Conservation (phyloP, 352 stramenopile species). For the Phytophthora palmivora region DNA sequence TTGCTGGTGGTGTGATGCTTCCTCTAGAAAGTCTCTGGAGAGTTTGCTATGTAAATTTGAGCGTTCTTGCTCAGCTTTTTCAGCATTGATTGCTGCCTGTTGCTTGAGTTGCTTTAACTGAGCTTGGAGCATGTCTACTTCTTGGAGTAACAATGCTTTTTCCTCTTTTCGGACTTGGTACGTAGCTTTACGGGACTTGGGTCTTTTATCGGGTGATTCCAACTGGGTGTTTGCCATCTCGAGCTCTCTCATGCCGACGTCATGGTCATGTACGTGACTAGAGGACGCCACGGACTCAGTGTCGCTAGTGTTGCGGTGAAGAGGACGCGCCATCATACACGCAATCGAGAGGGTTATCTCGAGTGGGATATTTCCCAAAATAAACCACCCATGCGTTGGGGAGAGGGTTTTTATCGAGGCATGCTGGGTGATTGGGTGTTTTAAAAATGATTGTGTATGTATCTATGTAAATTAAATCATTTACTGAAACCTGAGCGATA, state of each 20-base stretch:
- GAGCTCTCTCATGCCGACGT: constrained; percentile 5
- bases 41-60: constrained; percentile 16
- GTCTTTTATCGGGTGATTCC: constrained; percentile 6
- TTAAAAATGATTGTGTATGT: no score
- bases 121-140: constrained; percentile 34
- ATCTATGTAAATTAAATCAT: no score
- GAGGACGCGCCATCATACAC: no score
- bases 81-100: constrained; percentile 13
- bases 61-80: constrained; percentile 18
- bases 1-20: constrained; percentile 24
- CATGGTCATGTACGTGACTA: constrained; percentile 15
- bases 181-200: constrained; percentile 28
- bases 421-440: neutral
- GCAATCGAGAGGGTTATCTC: no score
- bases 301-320: constrained; percentile 10
- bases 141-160: constrained; percentile 40
- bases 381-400: no score
- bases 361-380: no score
- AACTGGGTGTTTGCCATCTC: constrained; percentile 7
- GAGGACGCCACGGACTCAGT: constrained; percentile 1
- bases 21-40: constrained; percentile 19
- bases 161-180: constrained; percentile 42
- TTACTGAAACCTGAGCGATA: neutral
- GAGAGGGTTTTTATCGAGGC: no score
- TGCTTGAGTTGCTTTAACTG: constrained; percentile 38